phyloP scores from a whole-genome alignment of 345 rosid species.

The Dimocarpus longan region DNA sequence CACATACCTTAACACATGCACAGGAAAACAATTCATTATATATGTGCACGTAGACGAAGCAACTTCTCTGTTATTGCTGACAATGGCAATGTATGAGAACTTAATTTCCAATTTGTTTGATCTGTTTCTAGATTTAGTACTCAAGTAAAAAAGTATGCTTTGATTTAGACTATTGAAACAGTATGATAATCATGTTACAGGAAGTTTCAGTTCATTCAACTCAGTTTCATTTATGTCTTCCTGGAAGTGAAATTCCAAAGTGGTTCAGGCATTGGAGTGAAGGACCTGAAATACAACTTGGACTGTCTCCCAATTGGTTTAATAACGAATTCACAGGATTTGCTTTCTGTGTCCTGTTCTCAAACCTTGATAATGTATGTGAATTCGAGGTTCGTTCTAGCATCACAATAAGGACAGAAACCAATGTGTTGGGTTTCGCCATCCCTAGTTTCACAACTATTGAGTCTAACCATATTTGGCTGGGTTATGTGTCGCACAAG shows the following conservation, averaged over 20 bases:
- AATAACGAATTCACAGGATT: conserved; percentile 15
- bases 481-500: neutral
- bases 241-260: conserved; percentile 16
- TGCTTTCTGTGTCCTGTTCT: conserved; percentile 7
- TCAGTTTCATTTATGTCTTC: neutral
- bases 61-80: no score
- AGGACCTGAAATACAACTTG: neutral
- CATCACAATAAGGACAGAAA: no score
- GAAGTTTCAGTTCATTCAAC: neutral
- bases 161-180: no score
- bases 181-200: neutral
- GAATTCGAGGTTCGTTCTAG: no score
- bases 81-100: no score
- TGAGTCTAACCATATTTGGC: neutral
- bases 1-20: no score
- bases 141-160: no score
- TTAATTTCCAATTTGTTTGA: no score
- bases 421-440: neutral
- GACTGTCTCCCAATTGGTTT: neutral
- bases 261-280: conserved; percentile 14
- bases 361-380: neutral
- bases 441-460: neutral
- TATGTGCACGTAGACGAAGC: no score
- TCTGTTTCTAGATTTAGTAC: no score
- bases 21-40: no score